Evolutionary conservation across 805 yeast genomes (phyloP).

Genomic region (Ogataea pignaliae): DNA sequence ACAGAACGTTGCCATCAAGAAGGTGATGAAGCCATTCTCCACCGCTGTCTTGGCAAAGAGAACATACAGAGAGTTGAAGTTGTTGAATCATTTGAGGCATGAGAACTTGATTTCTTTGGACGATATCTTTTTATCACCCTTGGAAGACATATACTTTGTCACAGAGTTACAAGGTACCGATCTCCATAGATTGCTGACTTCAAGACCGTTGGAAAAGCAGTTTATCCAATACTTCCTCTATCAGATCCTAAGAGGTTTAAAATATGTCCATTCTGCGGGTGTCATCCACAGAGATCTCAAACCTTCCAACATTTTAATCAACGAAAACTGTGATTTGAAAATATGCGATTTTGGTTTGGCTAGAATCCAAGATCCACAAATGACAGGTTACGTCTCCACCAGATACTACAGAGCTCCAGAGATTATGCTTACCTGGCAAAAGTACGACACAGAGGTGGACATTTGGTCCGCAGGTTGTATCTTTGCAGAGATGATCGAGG

Average conservation of each 20-base stretch:
- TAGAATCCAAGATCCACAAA: slow-evolving; percentile 95
- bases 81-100: slow-evolving; percentile 88
- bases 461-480: slow-evolving; percentile 98
- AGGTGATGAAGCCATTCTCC: slow-evolving; percentile 95
- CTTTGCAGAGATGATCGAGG: slow-evolving; percentile 96
- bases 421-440: slow-evolving; percentile 98
- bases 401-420: slow-evolving; percentile 97
- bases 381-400: slow-evolving; percentile 97
- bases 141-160: slow-evolving; percentile 93
- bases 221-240: slow-evolving; percentile 95
- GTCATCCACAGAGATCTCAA: slow-evolving; percentile 92
- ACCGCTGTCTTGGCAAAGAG: slow-evolving; percentile 94
- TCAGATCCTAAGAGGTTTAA: slow-evolving; percentile 90
- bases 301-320: slow-evolving; percentile 85
- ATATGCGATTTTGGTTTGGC: slow-evolving; percentile 97
- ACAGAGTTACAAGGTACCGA: slow-evolving; percentile 98
- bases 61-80: slow-evolving; percentile 91
- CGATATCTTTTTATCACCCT: slow-evolving; percentile 89
- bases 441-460: slow-evolving; percentile 94
- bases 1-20: slow-evolving; percentile 94
- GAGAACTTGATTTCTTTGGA: slow-evolving; percentile 91
- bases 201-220: slow-evolving; percentile 92
- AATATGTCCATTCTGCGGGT: slow-evolving; percentile 93
- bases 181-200: slow-evolving; percentile 81
- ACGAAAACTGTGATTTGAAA: slow-evolving; percentile 92